phyloP scores from a whole-genome alignment of 2,329 filamentous ascomycete genomes.

The Xylariaceae sp. region DNA sequence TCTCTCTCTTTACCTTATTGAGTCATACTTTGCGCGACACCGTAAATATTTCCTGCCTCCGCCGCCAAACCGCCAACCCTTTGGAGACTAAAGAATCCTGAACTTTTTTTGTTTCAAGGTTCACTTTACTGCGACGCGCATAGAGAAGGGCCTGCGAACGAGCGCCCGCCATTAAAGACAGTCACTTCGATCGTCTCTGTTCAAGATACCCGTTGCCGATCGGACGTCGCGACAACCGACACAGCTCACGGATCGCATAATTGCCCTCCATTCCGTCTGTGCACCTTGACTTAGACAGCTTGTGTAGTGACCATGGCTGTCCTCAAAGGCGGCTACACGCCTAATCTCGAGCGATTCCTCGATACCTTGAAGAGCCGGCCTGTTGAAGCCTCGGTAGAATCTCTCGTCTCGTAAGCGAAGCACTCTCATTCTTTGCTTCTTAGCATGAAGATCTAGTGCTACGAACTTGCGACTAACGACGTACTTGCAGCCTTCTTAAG shows the following conservation, averaged over 20 bases:
- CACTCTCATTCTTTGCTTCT: not conserved
- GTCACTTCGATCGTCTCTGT: not conserved
- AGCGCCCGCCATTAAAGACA: not conserved
- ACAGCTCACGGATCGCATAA: not conserved
- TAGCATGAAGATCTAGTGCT: not conserved
- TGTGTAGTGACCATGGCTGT: conserved; percentile 47
- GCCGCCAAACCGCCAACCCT: not conserved
- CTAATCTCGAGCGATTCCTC: conserved; percentile 71
- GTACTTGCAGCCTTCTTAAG: conserved; percentile 67
- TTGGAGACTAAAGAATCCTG: not conserved
- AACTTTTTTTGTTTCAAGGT: not conserved
- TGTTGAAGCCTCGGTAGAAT: conserved; percentile 78
- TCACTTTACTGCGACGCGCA: not conserved
- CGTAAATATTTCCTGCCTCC: too few species aligned
- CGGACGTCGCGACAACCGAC: conserved; percentile 1
- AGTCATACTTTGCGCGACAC: not conserved
- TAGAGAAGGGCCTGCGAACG: too few species aligned
- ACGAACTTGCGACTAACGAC: conserved; percentile 1
- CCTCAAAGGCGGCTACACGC: conserved; percentile 54
- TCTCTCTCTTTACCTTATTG: not conserved
- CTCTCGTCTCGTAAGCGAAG: conserved; percentile 65
- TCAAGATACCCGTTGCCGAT: not conserved
- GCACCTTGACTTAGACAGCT: not conserved
- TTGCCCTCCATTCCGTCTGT: not conserved
- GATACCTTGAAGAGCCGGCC: conserved; percentile 70